Evolutionary conservation across 306 rosid genomes (phyloP), one percentile per base, ranked within the genome.

Genomic region (Cicer pinnatifidum): DNA sequence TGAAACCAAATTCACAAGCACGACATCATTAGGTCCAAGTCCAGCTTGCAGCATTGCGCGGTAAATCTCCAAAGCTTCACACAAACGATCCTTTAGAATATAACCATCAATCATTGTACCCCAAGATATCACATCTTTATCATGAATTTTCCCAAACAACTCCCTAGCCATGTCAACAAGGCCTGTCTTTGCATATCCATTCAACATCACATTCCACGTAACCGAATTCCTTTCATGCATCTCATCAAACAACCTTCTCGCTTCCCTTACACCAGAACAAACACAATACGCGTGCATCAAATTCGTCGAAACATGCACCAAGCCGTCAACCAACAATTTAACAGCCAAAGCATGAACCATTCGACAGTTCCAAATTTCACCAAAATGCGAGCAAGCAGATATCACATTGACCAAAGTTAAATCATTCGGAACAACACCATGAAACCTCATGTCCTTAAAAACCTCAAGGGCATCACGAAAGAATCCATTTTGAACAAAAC

Each of bases 171-270:
- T 15, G 73, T 80, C 85, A 57, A 88, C 77, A 51, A 83, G 84
- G n/a, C 94, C 86, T 0, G 87, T 78, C 86, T 93, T 93, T 3
- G 92, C 76, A 81, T 88, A 88, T 39, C 98, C 97, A 73, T 89
- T 91, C 37, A 93, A 82, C 90, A 91, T 91, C 19, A 85, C 96
- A 85, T 93, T 91, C 92, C 97, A 91, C 0, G 98, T 80, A 8
- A 91, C 92, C 57, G 84, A 73, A 80, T 89, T 94, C 81, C 83
- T 82, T 11, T 80, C 90, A 20, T 90, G 85, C 94, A 88, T 91
- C 66, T 78, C 79, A 59, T 75, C 82, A 77, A 94, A 94, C 72
- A 94, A 71, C 45, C 51, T 84, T 73, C 80, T 83, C 0, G 90
- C 97, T 44, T 94, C 97, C 64, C 43, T 15, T 35, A 89, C 59